phyloP scores from a whole-genome alignment of 139 green algal genomes.

The Limnomonas spitsbergensis region DNA sequence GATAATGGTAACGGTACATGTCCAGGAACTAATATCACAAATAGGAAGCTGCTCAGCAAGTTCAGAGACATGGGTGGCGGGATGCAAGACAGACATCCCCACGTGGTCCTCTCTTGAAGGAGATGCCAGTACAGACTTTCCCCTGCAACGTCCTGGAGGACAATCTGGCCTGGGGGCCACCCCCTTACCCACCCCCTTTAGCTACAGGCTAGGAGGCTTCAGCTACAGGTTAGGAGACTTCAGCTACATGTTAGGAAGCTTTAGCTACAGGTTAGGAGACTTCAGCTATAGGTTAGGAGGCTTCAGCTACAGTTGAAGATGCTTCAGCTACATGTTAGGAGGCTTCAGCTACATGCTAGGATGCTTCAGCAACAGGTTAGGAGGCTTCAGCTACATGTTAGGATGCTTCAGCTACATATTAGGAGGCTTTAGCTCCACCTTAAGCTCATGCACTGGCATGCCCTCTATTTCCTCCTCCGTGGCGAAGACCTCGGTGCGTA shows the following conservation, averaged over 20 bases:
- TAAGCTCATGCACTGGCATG: slow-evolving; percentile 38
- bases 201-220: too few species aligned
- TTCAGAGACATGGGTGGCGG: not conserved
- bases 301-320: not conserved
- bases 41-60: not conserved
- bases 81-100: not conserved
- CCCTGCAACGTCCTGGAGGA: too few species aligned
- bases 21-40: too few species aligned
- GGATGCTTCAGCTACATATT: not conserved
- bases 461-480: slow-evolving; percentile 39
- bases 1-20: too few species aligned
- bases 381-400: not conserved
- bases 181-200: too few species aligned
- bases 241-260: not conserved
- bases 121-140: too few species aligned
- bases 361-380: not conserved
- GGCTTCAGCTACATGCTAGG: not conserved
- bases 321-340: not conserved
- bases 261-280: not conserved
- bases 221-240: too few species aligned
- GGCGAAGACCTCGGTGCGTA: slow-evolving; percentile 45
- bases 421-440: slow-evolving; percentile 13
- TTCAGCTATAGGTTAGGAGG: not conserved
- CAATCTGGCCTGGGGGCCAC: too few species aligned
- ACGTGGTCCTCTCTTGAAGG: not conserved